These are phyloP conservation scores for Candida patagonica DNA, from an alignment of 805 yeast genomes.

Conservation along the genomic window DNA sequence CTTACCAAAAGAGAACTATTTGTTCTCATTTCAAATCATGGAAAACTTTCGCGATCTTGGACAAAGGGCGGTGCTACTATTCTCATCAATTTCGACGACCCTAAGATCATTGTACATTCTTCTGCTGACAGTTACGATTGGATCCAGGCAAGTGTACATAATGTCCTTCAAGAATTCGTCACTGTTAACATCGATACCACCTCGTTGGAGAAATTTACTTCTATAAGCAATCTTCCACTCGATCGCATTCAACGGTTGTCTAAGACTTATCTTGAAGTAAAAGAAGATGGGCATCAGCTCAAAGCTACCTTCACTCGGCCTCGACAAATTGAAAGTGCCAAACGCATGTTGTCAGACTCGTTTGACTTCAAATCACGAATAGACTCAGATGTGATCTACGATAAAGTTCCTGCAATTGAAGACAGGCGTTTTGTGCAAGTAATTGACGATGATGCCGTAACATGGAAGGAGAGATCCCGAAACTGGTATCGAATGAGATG, in stretches of 20 bases:
- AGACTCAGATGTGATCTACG: conserved; percentile 4
- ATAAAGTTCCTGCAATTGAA: background rate
- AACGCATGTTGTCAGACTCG: conserved; percentile 16
- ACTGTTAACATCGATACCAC: conserved; percentile 29
- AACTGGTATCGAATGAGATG: conserved; percentile 20
- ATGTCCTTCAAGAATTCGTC: conserved; percentile 25
- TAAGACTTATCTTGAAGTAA: conserved; percentile 19
- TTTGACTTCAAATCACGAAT: conserved; percentile 9
- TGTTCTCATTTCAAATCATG: conserved; percentile 32
- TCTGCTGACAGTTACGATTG: conserved; percentile 35
- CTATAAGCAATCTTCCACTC: conserved; percentile 14
- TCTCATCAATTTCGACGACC: conserved; percentile 27
- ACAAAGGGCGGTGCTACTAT: conserved; percentile 35
- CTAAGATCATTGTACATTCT: conserved; percentile 32
- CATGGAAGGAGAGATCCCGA: conserved; percentile 22
- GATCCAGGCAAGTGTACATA: conserved; percentile 34
- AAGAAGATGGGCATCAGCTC: conserved; percentile 10
- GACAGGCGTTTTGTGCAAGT: conserved; percentile 4
- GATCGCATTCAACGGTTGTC: conserved; percentile 23
- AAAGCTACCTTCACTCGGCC: conserved; percentile 12
- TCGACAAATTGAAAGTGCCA: conserved; percentile 15
- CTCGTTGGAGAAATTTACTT: conserved; percentile 7
- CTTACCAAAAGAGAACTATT: conserved; percentile 34
- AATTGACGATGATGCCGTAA: conserved; percentile 20
- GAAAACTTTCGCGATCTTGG: conserved; percentile 32